Conservation (phyloP, 192 early-diverging fungal genomes). For the Piromyces sp. region DNA sequence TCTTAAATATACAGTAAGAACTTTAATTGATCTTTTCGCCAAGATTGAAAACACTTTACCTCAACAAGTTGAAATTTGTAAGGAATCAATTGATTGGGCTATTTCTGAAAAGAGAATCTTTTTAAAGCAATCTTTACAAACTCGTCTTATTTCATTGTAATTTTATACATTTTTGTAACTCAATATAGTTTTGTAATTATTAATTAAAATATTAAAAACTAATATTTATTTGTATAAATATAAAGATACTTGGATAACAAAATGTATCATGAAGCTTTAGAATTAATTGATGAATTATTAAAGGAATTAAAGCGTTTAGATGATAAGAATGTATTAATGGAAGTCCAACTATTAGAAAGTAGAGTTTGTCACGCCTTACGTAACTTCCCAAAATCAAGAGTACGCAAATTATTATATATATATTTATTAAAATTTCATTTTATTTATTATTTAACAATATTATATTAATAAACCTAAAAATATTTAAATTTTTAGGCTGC, state of each 20-base stretch:
- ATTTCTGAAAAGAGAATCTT: slow-evolving; percentile 81
- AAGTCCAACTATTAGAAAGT: slow-evolving; percentile 91
- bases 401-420: slow-evolving; percentile 2
- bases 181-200: no score
- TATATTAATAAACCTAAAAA: no score
- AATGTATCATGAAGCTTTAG: slow-evolving; percentile 82
- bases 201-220: no score
- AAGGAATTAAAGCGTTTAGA: slow-evolving; percentile 96
- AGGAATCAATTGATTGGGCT: slow-evolving; percentile 88
- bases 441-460: no score
- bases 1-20: slow-evolving; percentile 46
- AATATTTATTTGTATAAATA: no score
- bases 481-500: slow-evolving; percentile 41
- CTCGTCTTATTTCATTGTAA: slow-evolving; percentile 68
- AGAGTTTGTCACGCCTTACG: slow-evolving; percentile 79
- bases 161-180: no score
- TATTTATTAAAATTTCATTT: no score
- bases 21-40: slow-evolving; percentile 67
- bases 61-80: slow-evolving; percentile 83
- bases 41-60: slow-evolving; percentile 72
- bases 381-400: slow-evolving; percentile 83
- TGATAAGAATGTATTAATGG: slow-evolving; percentile 94
- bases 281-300: slow-evolving; percentile 62
- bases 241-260: slow-evolving; percentile 69
- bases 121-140: slow-evolving; percentile 87